Percentiles rank a stretch among this genome's conserved stretches.
Conservation (phyloP, 768 basidiomycete genomes). For the Mycena chlorophos region DNA sequence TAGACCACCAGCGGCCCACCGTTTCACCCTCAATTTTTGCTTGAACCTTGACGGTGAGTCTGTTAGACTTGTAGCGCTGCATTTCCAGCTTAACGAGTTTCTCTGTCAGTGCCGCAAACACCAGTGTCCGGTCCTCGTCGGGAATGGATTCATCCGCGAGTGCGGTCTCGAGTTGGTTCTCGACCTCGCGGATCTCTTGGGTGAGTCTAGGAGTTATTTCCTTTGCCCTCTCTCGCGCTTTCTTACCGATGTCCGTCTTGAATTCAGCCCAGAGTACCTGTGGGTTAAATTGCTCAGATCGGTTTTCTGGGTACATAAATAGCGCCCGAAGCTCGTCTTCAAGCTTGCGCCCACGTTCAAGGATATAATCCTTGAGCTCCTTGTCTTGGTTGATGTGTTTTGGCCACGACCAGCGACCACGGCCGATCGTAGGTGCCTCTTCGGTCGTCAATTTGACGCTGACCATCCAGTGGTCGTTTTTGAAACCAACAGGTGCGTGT, state of each 20-base stretch:
- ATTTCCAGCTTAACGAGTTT: background rate
- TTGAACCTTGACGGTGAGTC: background rate
- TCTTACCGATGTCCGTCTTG: background rate
- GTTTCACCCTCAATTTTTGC: background rate
- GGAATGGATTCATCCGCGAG: background rate
- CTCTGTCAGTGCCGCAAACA: background rate
- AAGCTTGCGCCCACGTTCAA: background rate
- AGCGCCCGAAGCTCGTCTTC: background rate
- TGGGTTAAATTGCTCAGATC: background rate
- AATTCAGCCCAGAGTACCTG: background rate
- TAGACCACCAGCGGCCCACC: slow-evolving; percentile 1
- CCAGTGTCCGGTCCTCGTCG: background rate
- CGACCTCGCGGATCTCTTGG: background rate
- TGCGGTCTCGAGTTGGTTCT: background rate
- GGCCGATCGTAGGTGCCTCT: slow-evolving; percentile 27
- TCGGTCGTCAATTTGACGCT: slow-evolving; percentile 21
- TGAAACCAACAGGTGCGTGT: slow-evolving; percentile 22
- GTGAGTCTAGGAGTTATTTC: background rate
- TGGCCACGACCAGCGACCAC: slow-evolving; percentile 35
- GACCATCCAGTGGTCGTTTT: slow-evolving; percentile 36
- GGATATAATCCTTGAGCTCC: background rate
- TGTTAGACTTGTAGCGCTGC: background rate
- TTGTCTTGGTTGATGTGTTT: slow-evolving; percentile 22
- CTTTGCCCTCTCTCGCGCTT: slow-evolving; percentile 1
- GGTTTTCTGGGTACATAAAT: background rate